These are phyloP conservation scores for Zanthoxylum bungeanum DNA, from an alignment of 345 rosid species.

Conservation along the genomic window DNA sequence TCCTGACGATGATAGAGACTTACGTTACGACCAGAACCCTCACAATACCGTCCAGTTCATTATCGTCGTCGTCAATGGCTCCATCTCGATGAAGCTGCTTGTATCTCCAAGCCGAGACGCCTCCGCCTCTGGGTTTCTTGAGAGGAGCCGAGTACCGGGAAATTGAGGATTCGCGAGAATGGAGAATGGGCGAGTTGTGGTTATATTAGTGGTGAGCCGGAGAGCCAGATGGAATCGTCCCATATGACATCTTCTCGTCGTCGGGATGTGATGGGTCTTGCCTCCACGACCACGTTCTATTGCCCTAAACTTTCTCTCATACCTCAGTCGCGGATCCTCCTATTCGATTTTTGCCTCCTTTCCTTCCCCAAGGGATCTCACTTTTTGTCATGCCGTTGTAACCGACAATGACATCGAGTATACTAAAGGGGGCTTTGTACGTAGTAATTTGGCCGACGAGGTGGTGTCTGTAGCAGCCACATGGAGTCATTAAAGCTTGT, in stretches of 20 bases:
- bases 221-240: slow-evolving; percentile 72
- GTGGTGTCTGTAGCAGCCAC: no score
- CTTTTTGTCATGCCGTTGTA: no score
- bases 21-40: slow-evolving; percentile 76
- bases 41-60: no score
- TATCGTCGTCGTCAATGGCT: no score
- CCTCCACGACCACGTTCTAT: no score
- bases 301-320: no score
- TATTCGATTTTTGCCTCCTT: no score
- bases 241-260: slow-evolving; percentile 90
- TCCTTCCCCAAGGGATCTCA: no score
- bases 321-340: no score
- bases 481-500: slow-evolving; percentile 80
- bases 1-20: slow-evolving; percentile 79
- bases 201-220: no score
- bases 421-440: slow-evolving; percentile 56
- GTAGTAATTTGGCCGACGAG: no score
- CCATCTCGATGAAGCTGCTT: slow-evolving; percentile 32
- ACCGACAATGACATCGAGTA: no score
- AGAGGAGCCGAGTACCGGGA: slow-evolving; percentile 83
- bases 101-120: slow-evolving; percentile 58
- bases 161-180: slow-evolving; percentile 92
- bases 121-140: slow-evolving; percentile 47
- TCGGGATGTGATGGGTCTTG: slow-evolving; percentile 92
- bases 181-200: slow-evolving; percentile 89